These are phyloP conservation scores for Nicotiana noctiflora DNA, from an alignment of 257 asterid species.

Conservation along the genomic window DNA sequence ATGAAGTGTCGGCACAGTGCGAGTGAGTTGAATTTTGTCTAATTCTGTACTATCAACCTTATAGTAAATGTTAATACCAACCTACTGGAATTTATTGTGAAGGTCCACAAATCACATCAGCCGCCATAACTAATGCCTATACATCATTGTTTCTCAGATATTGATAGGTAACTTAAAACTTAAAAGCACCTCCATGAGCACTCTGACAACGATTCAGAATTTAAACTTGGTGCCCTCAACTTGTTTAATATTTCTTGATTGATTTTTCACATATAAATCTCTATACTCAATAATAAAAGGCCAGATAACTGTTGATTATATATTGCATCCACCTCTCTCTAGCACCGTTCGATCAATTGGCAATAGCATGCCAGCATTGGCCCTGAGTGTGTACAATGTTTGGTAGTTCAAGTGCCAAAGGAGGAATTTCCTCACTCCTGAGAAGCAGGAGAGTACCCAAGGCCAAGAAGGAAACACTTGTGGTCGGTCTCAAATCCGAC, in stretches of 20 bases:
- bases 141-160: background rate
- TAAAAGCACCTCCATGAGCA: background rate
- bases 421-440: constrained; percentile 28
- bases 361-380: background rate
- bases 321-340: too few species aligned
- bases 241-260: background rate
- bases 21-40: background rate
- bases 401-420: constrained; percentile 4
- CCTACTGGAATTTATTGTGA: constrained; percentile 17
- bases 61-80: constrained; percentile 16
- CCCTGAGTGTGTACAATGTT: background rate
- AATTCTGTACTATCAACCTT: constrained; percentile 15
- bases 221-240: background rate
- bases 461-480: constrained; percentile 35
- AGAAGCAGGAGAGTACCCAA: constrained; percentile 16
- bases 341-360: background rate
- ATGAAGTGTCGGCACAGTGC: constrained; percentile 1
- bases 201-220: background rate
- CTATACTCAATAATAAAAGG: too few species aligned
- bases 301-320: too few species aligned
- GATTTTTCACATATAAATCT: background rate
- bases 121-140: background rate
- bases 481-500: constrained; percentile 66
- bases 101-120: constrained; percentile 10
- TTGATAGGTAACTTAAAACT: background rate